Base-by-base conservation (phyloP, 2,329 filamentous ascomycete species). In the Pestalotiopsis sp. region DNA sequence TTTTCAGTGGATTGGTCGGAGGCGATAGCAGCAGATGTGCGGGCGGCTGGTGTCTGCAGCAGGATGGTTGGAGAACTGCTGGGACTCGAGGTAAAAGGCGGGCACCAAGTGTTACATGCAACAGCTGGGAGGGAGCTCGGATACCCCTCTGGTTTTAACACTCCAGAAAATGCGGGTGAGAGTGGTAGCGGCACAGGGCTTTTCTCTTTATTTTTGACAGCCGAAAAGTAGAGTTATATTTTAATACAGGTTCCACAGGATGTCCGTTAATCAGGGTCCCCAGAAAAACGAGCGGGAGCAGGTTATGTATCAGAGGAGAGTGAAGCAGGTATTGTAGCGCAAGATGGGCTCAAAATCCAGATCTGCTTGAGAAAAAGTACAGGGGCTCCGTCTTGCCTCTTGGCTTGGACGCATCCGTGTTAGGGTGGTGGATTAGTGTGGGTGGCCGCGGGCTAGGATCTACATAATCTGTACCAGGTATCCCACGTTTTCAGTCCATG, bases 131-230 rank as follows among this genome's bases (percentile, higher is more conserved):
- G 31, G 17, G 7, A 63, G 60, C 60, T 63, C 20, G 60, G 60
- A 63, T 36, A 36, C 60, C 36, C 31, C 31, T 63, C 60, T 41
- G 31, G 60, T 41, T 62, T 63, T 63, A 63, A 63, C 60, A 41
- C 31, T 12, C 41, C 25, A 20, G 27, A 12, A 23, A 41, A 36
- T 59, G 57, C 57, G 27, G 27, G 27, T 59, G 57, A 27, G 27
- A 23, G 23, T 59, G 20, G 23, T 9, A 17, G 23, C 23, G 57
- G 11, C 14, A 31, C 57, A 17, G 57, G 57, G 14, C 17, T 52
- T 52, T 52, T 20, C 57, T 13, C 31, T 36, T 36, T 36, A 9
- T 9, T 36, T 59, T 27, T 27, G 57, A 36, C 23, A 36, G 52
- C 9, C 14, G 23, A 23, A 36, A 59, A 36, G 57, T 59, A 59